Evolutionary conservation across 495 filamentous ascomycete species (phyloP), one percentile per base, ranked within the genome.

Genomic region (Pseudoneurospora amorphoporcata): DNA sequence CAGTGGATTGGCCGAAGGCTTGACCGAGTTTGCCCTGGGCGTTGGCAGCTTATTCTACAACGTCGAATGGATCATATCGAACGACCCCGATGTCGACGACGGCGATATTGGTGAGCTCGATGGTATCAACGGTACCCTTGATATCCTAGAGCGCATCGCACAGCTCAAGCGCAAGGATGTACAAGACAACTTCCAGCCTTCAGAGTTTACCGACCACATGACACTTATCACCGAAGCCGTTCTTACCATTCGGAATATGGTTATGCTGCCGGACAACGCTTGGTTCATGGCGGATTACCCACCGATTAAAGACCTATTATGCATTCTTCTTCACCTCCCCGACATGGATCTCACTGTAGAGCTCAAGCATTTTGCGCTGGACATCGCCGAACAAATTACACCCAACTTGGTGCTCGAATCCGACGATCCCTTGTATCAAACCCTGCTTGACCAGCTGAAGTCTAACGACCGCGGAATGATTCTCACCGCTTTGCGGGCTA

Each of bases 231-330:
- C 90, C 69, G 94, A 98, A 79, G 94, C 95, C 4, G 92, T 89
- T 23, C 83, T 98, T 42, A 92, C 96, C 35, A 84, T 98, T 69
- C 87, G 96, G 65, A 99, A 99, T 77, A 97, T 99, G 92, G 90
- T 92, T 6, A 90, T 97, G 79, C 84, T 97, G 32, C 85, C 89
- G 38, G 94, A 98, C 71, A 99, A 99, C 77, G 95, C 95, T 1
- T 81, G 86, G 35, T 95, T 92, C 76, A 86, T 97, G 70, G 88
- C 94, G 9, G 88, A 89, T 6, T 88, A 92, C 68, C 87, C 88
- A 53, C 88, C 89, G 7, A 80, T 95, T 37, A 88, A 92, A 77
- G 93, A 97, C 75, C 87, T 97, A 61, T 83, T 98, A 43, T 90
- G 91, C 75, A 90, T 97, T 72, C 84, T 92, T 35, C 83, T 98